Evolutionary conservation across 305 asterid genomes (phyloP), one percentile per base, ranked within the genome.

Genomic region (Rubia tinctorum): DNA sequence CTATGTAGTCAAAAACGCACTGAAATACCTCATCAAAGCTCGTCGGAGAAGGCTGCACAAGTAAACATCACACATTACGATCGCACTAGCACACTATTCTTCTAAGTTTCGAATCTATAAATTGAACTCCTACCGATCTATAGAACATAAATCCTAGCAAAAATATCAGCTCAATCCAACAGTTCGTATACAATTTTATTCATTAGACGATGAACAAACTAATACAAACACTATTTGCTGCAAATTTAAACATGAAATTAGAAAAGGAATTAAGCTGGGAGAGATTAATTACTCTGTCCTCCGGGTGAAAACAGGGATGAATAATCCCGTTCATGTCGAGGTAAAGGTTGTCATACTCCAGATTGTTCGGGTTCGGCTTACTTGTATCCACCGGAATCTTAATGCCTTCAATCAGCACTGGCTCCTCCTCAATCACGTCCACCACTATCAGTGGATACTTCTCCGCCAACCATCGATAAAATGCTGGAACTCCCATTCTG

Each of bases 291-390:
- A 91, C 97, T 71, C 97, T 87, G 80, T 90, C 99, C 75, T 94
- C 99, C 0, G 99, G 99, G 68, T 94, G 99, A 79, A 94, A 94
- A 80, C 99, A 94, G 0, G 99, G 99, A 44, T 94, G 99, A 78
- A 92, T 90, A 71, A 94, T 94, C 59, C 91, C 90, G 78, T 94
- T 94, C 99, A 94, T 94, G 68, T 94, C 99, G 66, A 94, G 89
- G 79, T 94, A 94, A 76, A 94, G 82, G 72, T 91, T 94, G 79
- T 94, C 96, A 71, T 88, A 94, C 77, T 94, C 97, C 25, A 92
- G 75, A 18, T 79, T 20, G 77, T 94, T 95, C 25, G 99, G 99
- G 72, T 94, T 94, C 6, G 97, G 93, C 80, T 87, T 84, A 76
- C 97, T 90, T 22, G 99, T 92, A 79, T 95, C 98, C 69, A 94